Evolutionary conservation across 495 filamentous ascomycete genomes (phyloP), one percentile per base, ranked within the genome.

Genomic region (Xylaria bambusicola): DNA sequence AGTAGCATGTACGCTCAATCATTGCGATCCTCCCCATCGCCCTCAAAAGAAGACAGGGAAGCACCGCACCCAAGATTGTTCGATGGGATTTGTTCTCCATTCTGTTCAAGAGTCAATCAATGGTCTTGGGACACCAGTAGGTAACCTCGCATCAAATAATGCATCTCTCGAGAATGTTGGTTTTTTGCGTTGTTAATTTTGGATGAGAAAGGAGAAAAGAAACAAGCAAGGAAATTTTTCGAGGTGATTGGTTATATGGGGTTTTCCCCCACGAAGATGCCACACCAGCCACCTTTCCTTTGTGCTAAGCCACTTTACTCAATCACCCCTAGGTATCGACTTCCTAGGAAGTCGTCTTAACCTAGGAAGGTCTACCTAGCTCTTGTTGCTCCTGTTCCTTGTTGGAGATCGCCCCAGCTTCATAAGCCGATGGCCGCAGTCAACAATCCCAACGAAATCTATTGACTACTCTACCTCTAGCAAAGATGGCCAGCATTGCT

Each of bases 41-140:
- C 64, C 63, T 64, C 62, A 55, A 26, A 38, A 65, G 60, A 64
- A 61, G 65, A 62, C 68, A 68, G 73, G 70, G 68, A 74, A 78
- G 73, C 76, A 76, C 77, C 77, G 80, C 80, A 82, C 80, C 80
- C 80, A 82, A 82, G 80, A 82, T 77, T 75, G 75, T 77, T 70
- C 76, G 76, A 67, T 75, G 66, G 51, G 55, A 68, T 68, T 74
- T 73, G 42, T 66, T 82, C 80, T 82, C 76, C 80, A 78, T 82
- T 77, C 76, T 80, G 71, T 75, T 64, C 73, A 70, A 74, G 72
- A 77, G 71, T 64, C 69, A 33, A 46, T 71, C 71, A 69, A 65
- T 70, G 69, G 75, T 82, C 80, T 52, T 82, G 77, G 75, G 73
- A 63, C 61, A 66, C 62, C 56, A 64, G 62, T 60, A 53, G 62